phyloP scores from a whole-genome alignment of 2,329 filamentous ascomycete species.

The Sporothrix inflata region DNA sequence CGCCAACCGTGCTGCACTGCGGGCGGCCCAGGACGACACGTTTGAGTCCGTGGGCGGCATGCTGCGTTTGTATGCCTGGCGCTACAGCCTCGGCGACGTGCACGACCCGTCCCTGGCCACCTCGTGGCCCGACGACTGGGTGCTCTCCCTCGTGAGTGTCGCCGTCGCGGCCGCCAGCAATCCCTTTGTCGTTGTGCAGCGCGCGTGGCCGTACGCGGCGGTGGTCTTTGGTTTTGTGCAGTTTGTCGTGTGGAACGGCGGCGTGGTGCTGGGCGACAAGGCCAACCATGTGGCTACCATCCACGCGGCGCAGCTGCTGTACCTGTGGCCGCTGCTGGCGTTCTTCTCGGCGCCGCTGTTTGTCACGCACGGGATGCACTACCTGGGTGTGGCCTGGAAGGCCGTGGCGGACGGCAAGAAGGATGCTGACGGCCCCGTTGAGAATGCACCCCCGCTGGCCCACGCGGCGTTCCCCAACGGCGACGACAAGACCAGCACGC shows the following conservation, averaged over 20 bases:
- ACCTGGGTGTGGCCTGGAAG: neutral
- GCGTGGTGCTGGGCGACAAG: conserved; percentile 94
- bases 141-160: conserved; percentile 66
- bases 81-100: conserved; percentile 55
- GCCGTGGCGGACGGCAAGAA: neutral
- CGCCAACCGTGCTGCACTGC: neutral
- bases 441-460: neutral
- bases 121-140: conserved; percentile 56
- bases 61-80: conserved; percentile 46
- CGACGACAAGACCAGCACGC: neutral
- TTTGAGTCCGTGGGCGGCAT: conserved; percentile 43
- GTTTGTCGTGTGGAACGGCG: conserved; percentile 86
- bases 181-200: conserved; percentile 49
- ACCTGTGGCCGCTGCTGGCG: conserved; percentile 85
- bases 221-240: conserved; percentile 68
- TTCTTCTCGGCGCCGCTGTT: conserved; percentile 89
- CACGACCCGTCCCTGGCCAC: conserved; percentile 57
- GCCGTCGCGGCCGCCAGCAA: conserved; percentile 59
- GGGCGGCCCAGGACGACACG: conserved; percentile 32
- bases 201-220: conserved; percentile 62
- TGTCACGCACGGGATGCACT: conserved; percentile 39
- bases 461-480: neutral
- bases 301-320: conserved; percentile 90
- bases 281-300: conserved; percentile 89
- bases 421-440: neutral